These are phyloP conservation scores for Thalassiosira delicatula DNA, from an alignment of 352 stramenopile species.

Conservation along the genomic window DNA sequence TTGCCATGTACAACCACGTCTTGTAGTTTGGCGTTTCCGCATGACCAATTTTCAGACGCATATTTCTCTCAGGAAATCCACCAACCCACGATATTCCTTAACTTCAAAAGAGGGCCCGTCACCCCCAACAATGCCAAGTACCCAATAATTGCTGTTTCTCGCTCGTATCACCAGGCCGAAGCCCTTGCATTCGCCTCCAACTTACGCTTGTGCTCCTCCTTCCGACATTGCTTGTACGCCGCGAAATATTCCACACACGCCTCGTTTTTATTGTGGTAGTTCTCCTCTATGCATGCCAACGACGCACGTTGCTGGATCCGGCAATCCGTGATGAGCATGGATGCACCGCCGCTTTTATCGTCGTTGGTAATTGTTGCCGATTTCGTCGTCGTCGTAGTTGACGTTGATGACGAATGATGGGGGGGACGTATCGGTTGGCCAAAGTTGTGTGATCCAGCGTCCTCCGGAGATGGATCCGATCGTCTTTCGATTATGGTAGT, in stretches of 20 bases:
- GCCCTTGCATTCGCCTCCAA: slow-evolving; percentile 58
- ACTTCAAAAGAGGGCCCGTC: too few relatives aligned
- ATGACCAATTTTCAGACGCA: too few relatives aligned
- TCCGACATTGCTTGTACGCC: slow-evolving; percentile 76
- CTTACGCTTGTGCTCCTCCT: slow-evolving; percentile 72
- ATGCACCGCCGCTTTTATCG: slow-evolving; percentile 13
- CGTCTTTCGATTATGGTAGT: slow-evolving; percentile 8
- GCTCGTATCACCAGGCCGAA: slow-evolving; percentile 32
- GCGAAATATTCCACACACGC: slow-evolving; percentile 73
- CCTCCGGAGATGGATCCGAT: slow-evolving; percentile 7
- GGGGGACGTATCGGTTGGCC: slow-evolving; percentile 32
- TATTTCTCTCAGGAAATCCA: too few relatives aligned
- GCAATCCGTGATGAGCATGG: slow-evolving; percentile 76
- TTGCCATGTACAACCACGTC: too few relatives aligned
- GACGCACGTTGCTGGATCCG: slow-evolving; percentile 67
- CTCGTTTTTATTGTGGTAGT: slow-evolving; percentile 72
- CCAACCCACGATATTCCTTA: too few relatives aligned
- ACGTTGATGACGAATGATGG: too few relatives aligned
- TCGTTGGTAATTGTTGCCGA: slow-evolving; percentile 4
- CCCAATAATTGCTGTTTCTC: too few relatives aligned
- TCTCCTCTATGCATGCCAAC: slow-evolving; percentile 79
- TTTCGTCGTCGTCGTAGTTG: too few relatives aligned
- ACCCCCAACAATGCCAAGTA: too few relatives aligned
- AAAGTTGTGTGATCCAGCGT: slow-evolving; percentile 46
- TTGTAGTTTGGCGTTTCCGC: too few relatives aligned